Evolutionary conservation across 2,329 filamentous ascomycete species (phyloP).

Genomic region (Coniochaeta pulveracea): DNA sequence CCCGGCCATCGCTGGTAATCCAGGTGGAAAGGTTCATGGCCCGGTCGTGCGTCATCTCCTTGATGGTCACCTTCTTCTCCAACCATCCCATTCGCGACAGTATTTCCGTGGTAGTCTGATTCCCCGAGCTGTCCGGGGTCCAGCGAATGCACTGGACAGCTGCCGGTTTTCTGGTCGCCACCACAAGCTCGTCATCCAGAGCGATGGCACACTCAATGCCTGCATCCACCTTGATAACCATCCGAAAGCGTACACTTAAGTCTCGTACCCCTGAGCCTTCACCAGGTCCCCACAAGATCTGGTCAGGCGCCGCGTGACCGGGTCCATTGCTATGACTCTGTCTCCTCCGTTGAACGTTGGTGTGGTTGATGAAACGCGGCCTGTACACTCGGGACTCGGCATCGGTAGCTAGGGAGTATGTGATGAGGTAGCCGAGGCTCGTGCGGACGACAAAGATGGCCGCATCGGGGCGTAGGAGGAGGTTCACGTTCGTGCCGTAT

Average conservation of each 20-base stretch:
- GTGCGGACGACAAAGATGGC: conserved; percentile 89
- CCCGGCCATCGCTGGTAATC: conserved; percentile 79
- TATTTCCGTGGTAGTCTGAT: conserved; percentile 83
- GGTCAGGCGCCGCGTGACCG: conserved; percentile 42
- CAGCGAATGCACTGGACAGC: conserved; percentile 96
- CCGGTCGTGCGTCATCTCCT: conserved; percentile 84
- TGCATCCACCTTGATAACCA: conserved; percentile 97
- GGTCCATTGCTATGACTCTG: conserved; percentile 51
- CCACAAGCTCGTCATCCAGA: conserved; percentile 83
- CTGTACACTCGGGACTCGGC: conserved; percentile 75
- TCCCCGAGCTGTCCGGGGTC: conserved; percentile 71
- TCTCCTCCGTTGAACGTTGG: conserved; percentile 48
- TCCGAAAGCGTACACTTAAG: conserved; percentile 82
- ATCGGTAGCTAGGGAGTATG: conserved; percentile 83
- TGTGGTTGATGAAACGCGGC: conserved; percentile 62
- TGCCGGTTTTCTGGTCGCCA: conserved; percentile 81
- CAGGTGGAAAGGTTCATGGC: conserved; percentile 95
- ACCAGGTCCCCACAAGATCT: conserved; percentile 62
- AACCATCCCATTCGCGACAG: conserved; percentile 81
- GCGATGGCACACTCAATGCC: conserved; percentile 83
- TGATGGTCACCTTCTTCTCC: conserved; percentile 62
- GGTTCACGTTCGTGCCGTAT: conserved; percentile 75
- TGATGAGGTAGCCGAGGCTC: conserved; percentile 76
- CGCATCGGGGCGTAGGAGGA: conserved; percentile 82
- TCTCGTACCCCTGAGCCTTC: conserved; percentile 77